phyloP scores from a whole-genome alignment of 1,139 yeast genomes.

The Geotrichum klebahnii region DNA sequence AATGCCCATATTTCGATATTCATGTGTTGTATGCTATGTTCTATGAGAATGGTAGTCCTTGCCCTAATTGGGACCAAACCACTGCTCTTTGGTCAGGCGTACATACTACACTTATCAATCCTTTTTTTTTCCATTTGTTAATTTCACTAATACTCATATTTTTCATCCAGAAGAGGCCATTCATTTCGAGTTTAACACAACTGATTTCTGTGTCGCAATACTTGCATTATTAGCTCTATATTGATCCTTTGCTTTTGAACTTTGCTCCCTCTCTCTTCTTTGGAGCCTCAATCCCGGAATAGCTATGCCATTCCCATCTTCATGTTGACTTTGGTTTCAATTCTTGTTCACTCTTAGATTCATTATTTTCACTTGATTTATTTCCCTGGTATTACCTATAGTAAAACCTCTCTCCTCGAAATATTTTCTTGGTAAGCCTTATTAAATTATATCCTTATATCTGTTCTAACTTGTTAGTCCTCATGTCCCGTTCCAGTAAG shows the following conservation, averaged over 20 bases:
- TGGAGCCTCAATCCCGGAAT: no score
- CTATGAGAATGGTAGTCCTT: constrained; percentile 3
- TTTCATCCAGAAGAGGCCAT: no score
- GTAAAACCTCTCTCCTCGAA: background rate
- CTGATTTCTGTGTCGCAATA: no score
- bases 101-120: no score
- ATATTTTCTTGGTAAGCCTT: background rate
- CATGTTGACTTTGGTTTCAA: constrained; percentile 6
- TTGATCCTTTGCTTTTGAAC: background rate
- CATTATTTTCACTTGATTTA: background rate
- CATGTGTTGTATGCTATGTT: no score
- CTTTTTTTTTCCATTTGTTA: no score
- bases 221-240: no score
- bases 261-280: background rate
- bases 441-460: background rate
- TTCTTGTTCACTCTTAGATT: background rate
- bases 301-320: constrained; percentile 2
- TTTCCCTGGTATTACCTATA: no score
- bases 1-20: no score
- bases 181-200: no score
- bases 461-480: background rate
- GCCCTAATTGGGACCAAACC: constrained; percentile 12
- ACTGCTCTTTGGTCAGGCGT: background rate
- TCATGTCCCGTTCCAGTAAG: constrained; percentile 9
- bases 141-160: no score